Conservation (phyloP, 1,139 yeast genomes). For the Tardiomyces depauwii region DNA sequence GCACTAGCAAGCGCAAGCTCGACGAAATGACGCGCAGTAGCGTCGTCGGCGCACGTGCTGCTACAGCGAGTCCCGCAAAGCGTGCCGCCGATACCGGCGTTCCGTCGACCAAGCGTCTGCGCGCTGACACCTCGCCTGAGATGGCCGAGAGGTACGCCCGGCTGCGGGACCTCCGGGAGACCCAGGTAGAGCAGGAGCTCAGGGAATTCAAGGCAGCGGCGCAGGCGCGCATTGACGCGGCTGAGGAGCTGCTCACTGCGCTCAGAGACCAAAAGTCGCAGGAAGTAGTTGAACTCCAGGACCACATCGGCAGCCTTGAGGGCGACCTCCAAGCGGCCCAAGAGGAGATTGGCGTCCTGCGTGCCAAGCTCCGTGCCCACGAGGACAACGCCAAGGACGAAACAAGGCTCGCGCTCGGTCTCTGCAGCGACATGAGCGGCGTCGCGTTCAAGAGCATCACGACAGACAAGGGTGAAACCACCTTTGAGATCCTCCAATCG, state of each 20-base stretch:
- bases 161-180: slow-evolving; percentile 13
- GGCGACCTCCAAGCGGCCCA: slow-evolving; percentile 7
- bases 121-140: not conserved
- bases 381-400: slow-evolving; percentile 2
- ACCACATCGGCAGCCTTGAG: slow-evolving; percentile 17
- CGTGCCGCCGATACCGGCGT: too few relatives aligned
- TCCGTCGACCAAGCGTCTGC: too few relatives aligned
- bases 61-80: too few relatives aligned
- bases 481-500: slow-evolving; percentile 44
- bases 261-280: slow-evolving; percentile 16
- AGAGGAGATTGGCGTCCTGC: slow-evolving; percentile 1
- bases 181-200: slow-evolving; percentile 22
- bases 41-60: too few relatives aligned
- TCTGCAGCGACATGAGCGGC: slow-evolving; percentile 49
- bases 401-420: slow-evolving; percentile 27
- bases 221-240: slow-evolving; percentile 20
- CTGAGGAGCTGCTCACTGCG: slow-evolving; percentile 20
- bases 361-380: slow-evolving; percentile 8
- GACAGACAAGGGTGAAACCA: slow-evolving; percentile 31
- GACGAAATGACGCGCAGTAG: too few relatives aligned
- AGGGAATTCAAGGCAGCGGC: slow-evolving; percentile 19
- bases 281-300: slow-evolving; percentile 19
- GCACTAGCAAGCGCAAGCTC: too few relatives aligned
- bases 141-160: slow-evolving; percentile 6
- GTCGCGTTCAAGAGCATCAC: slow-evolving; percentile 36